Evolutionary conservation across 352 stramenopile species (phyloP), one percentile per base, ranked within the genome.

Genomic region (Elongisporangium undulatum): DNA sequence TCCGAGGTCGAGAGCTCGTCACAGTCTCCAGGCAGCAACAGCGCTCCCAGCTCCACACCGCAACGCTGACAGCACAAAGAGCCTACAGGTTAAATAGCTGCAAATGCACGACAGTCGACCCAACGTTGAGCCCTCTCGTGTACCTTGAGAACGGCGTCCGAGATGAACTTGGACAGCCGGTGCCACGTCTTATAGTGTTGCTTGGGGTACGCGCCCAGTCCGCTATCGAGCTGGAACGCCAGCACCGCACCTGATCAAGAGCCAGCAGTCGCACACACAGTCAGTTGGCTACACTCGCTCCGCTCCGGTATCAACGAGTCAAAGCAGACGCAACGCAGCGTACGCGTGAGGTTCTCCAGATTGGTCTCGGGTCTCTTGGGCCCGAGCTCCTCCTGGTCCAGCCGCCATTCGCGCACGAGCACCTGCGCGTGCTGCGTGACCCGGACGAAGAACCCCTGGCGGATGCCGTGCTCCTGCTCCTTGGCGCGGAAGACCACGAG

Each of bases 361-460:
- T 93, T 89, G 8, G 90, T 67, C 23, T 70, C 79, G 17, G 66
- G 64, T n/a, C 72, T 70, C 49, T 83, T 72, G 3, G 63, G 69
- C 0, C 77, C 74, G 19, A 95, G 67, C 61, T 94, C 86, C 68
- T 95, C 86, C 26, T 88, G 86, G 52, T 89, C 72, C 12, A 77
- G 24, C 56, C 75, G 90, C 86, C 86, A 95, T 56, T 90, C 79
- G 24, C 83, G 82, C 53, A 90, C 80, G 50, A 92, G 55, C 20
- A 94, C 74, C 39, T 95, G 82, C 3, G 68, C 66, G 39, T 87
- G 70, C 38, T 66, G 61, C 64, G 85, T 62, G 13, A 95, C 63
- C 41, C 85, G 61, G 0, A 94, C 34, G 58, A 95, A 95, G 58
- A 95, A 94, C 13, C 84, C 84, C 61, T 95, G 84, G 2, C 86